phyloP scores from a whole-genome alignment of 2,329 filamentous ascomycete species.

The Microdochium trichocladiopsis region DNA sequence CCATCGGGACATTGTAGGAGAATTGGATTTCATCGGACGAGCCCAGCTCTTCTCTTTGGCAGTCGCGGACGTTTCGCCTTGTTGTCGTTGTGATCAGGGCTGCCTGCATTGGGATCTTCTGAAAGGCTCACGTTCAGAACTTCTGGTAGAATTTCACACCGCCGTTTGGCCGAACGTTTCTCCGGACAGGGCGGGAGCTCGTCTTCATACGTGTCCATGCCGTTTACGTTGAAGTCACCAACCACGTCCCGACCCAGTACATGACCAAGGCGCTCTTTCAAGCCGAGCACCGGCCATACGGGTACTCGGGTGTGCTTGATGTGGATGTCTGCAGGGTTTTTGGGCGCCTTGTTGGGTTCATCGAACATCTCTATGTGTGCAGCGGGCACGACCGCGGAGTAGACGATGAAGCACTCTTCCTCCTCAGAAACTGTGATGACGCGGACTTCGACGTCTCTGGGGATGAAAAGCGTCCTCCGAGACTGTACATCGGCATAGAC shows the following conservation, averaged over 20 bases:
- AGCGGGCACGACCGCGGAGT: too few species aligned
- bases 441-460: too few species aligned
- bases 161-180: constrained; percentile 11
- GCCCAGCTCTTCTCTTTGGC: constrained; percentile 17
- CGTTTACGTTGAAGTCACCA: constrained; percentile 25
- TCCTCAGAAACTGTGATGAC: too few species aligned
- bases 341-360: constrained; percentile 32
- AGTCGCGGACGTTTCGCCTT: constrained; percentile 15
- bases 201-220: constrained; percentile 38
- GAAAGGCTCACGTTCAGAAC: constrained; percentile 22
- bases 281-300: constrained; percentile 46
- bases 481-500: constrained; percentile 37
- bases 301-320: constrained; percentile 42
- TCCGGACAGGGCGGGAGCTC: constrained; percentile 12
- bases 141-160: constrained; percentile 16
- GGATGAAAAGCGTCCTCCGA: too few species aligned
- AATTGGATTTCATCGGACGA: constrained; percentile 11
- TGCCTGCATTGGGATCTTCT: too few species aligned
- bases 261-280: too few species aligned
- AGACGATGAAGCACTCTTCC: too few species aligned
- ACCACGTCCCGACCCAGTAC: constrained; percentile 48
- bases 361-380: constrained; percentile 47
- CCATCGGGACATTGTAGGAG: neutral
- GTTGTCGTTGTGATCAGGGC: constrained; percentile 2
- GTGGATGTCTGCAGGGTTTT: constrained; percentile 26